A percentile compares a stretch with the other conserved stretches of the same genome.
These are phyloP conservation scores for Yamadazyma trypodendri DNA, from an alignment of 1,139 yeast genomes.

Conservation along the genomic window DNA sequence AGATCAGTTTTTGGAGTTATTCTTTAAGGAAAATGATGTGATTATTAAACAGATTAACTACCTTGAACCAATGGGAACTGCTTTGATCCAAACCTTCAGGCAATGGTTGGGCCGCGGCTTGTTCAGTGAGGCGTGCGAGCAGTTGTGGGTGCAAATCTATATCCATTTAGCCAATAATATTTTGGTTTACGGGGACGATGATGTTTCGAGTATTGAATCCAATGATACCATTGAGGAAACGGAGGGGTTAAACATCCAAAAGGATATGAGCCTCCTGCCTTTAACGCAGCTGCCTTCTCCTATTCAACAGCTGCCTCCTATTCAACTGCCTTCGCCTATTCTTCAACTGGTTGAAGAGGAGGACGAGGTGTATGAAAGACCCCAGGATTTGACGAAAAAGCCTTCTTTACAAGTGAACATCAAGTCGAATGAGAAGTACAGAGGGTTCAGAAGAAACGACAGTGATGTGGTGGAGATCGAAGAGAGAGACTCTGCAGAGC, in stretches of 20 bases:
- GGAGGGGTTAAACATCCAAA: conserved; percentile 19
- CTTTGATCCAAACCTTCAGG: conserved; percentile 39
- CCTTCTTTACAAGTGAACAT: conserved; percentile 17
- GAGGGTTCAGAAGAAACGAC: conserved; percentile 45
- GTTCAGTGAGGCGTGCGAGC: conserved; percentile 35
- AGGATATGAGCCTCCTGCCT: conserved; percentile 11
- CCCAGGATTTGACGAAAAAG: conserved; percentile 15
- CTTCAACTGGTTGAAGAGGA: conserved; percentile 16
- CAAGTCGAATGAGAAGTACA: conserved; percentile 32
- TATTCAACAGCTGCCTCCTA: too few species aligned
- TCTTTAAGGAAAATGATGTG: conserved; percentile 32
- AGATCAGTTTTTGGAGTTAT: conserved; percentile 35
- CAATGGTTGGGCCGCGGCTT: conserved; percentile 34
- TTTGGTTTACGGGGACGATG: conserved; percentile 24
- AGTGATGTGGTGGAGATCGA: conserved; percentile 21
- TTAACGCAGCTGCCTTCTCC: too few species aligned
- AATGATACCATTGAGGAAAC: conserved; percentile 15
- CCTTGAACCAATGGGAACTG: conserved; percentile 46
- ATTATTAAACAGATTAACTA: conserved; percentile 30
- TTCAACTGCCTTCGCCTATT: too few species aligned
- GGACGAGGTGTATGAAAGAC: conserved; percentile 12
- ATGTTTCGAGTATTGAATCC: conserved; percentile 12
- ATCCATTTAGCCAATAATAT: conserved; percentile 40
- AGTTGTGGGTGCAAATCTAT: conserved; percentile 42
- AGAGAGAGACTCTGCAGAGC: too few species aligned